Evolutionary conservation across 108 stramenopile species (phyloP).

Genomic region (Craspedostauros australis): DNA sequence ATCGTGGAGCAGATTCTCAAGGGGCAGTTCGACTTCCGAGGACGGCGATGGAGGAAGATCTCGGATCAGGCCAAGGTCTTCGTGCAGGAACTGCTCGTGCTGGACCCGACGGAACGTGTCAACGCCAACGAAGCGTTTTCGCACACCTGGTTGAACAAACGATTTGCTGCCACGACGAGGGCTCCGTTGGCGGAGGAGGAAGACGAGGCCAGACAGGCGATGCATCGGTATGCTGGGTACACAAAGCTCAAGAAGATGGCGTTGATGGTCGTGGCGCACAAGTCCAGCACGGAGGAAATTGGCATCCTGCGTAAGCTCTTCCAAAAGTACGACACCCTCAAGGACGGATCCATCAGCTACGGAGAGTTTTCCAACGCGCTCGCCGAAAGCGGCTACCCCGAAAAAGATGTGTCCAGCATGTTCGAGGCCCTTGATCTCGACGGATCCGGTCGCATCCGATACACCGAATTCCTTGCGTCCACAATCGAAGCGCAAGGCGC

Average conservation of each 20-base stretch:
- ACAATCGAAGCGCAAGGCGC: conserved; percentile 63
- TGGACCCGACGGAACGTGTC: conserved; percentile 37
- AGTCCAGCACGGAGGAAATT: conserved; percentile 54
- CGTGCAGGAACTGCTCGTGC: conserved; percentile 35
- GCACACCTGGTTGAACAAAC: conserved; percentile 20
- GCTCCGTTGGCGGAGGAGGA: conserved; percentile 30
- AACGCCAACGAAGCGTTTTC: conserved; percentile 25
- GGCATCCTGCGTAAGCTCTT: conserved; percentile 46
- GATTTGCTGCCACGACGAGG: conserved; percentile 32
- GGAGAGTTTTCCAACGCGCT: conserved; percentile 68
- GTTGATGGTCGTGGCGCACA: conserved; percentile 69
- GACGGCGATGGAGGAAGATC: conserved; percentile 47
- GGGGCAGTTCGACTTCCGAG: conserved; percentile 39
- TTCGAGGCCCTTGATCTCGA: conserved; percentile 72
- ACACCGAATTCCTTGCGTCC: conserved; percentile 81
- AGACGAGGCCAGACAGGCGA: conserved; percentile 31
- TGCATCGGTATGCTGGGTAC: conserved; percentile 44
- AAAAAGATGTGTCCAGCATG: conserved; percentile 65
- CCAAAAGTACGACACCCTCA: conserved; percentile 38
- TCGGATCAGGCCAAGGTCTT: conserved; percentile 55
- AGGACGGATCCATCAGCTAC: conserved; percentile 49
- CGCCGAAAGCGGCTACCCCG: conserved; percentile 39
- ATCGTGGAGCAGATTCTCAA: conserved; percentile 61
- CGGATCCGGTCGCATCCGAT: conserved; percentile 47
- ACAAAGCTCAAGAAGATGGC: conserved; percentile 54